These are phyloP conservation scores for Bryopsis sp. DNA, from an alignment of 139 green algal genomes.

Conservation along the genomic window DNA sequence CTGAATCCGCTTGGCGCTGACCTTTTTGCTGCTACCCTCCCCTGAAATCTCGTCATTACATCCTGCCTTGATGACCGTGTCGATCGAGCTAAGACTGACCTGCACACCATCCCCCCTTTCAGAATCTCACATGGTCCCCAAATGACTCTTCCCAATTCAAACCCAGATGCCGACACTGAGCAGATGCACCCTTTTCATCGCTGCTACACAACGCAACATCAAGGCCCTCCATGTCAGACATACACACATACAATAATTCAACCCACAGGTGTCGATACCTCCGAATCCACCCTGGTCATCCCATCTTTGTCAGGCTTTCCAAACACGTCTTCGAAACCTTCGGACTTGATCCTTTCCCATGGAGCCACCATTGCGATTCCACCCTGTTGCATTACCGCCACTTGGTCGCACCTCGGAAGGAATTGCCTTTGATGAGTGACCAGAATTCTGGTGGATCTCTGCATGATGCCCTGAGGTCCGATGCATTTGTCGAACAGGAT, in stretches of 20 bases:
- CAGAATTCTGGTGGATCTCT: conserved; percentile 58
- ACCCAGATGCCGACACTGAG: too few species aligned
- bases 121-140: too few species aligned
- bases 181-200: not conserved
- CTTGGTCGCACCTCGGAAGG: conserved; percentile 62
- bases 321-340: not conserved
- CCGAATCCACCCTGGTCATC: not conserved
- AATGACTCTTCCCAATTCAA: too few species aligned
- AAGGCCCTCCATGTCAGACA: too few species aligned
- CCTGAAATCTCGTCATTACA: too few species aligned
- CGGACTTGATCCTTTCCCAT: conserved; percentile 41
- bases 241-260: too few species aligned
- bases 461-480: conserved; percentile 47
- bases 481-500: conserved; percentile 62
- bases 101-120: too few species aligned
- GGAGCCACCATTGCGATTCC: conserved; percentile 36
- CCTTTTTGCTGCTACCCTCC: too few species aligned
- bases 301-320: not conserved
- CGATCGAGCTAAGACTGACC: too few species aligned
- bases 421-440: conserved; percentile 86
- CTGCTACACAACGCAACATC: not conserved
- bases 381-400: conserved; percentile 64
- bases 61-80: too few species aligned
- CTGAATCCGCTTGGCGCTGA: too few species aligned
- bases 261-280: too few species aligned